Percentiles rank a stretch among this genome's conserved stretches.
Conservation (phyloP, 2,329 filamentous ascomycete species). For the Penicillium sp. region DNA sequence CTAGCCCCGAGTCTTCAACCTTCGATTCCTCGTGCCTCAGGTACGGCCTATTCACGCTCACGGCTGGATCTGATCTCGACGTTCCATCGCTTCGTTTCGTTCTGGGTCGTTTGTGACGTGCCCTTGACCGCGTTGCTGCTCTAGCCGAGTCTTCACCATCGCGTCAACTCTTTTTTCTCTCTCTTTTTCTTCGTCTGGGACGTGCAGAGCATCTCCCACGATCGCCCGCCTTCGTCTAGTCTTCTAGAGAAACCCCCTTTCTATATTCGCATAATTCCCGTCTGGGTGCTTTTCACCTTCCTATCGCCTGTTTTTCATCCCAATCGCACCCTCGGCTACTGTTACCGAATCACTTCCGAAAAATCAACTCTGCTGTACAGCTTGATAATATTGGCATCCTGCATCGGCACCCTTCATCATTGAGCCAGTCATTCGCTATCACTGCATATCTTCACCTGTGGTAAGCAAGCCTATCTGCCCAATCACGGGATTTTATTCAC, state of each 20-base stretch:
- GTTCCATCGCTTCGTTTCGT: not conserved
- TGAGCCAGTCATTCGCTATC: conserved; percentile 25
- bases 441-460: conserved; percentile 19
- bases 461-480: conserved; percentile 15
- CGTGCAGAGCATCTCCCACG: conserved; percentile 40
- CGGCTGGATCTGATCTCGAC: not conserved
- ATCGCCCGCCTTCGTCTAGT: conserved; percentile 6
- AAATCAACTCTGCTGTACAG: conserved; percentile 17
- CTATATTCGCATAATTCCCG: conserved; percentile 20
- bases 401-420: conserved; percentile 7
- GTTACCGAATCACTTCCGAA: not conserved
- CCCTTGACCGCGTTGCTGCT: conserved; percentile 16
- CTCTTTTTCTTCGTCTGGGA: conserved; percentile 25
- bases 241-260: conserved; percentile 3
- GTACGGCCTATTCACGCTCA: not conserved
- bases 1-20: conserved; percentile 14
- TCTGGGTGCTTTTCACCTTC: conserved; percentile 3
- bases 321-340: not conserved
- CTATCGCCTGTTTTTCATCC: conserved; percentile 3
- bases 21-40: conserved; percentile 5
- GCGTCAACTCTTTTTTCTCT: conserved; percentile 21
- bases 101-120: conserved; percentile 9
- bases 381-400: conserved; percentile 16
- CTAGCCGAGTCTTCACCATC: conserved; percentile 17
- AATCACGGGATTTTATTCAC: not conserved